Conservation (phyloP, 2,329 filamentous ascomycete genomes). For the Bipolaris cookei region DNA sequence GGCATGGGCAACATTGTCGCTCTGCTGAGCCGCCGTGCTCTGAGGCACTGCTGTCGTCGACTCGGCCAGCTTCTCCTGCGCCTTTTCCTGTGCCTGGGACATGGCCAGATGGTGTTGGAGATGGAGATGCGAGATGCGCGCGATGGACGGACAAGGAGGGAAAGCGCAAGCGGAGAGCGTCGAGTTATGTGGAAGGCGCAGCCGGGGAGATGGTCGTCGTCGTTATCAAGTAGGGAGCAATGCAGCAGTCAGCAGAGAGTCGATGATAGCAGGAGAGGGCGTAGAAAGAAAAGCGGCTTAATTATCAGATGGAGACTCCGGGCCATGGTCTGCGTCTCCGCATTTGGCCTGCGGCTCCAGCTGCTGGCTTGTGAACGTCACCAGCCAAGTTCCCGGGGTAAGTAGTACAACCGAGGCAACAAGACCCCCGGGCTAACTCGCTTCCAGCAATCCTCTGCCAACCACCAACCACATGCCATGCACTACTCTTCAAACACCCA, state of each 20-base stretch:
- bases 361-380: conserved; percentile 45
- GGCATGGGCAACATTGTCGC: conserved; percentile 96
- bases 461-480: conserved; percentile 11
- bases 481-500: background rate
- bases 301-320: conserved; percentile 13
- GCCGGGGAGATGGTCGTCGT: background rate
- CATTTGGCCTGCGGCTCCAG: conserved; percentile 38
- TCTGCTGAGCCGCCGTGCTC: conserved; percentile 76
- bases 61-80: conserved; percentile 45
- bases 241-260: conserved; percentile 4
- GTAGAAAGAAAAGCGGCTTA: conserved; percentile 10
- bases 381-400: conserved; percentile 32
- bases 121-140: background rate
- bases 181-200: conserved; percentile 2
- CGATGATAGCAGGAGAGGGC: conserved; percentile 1
- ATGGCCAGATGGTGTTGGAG: conserved; percentile 19
- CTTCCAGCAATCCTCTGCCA: conserved; percentile 12
- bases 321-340: conserved; percentile 17
- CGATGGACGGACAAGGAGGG: conserved; percentile 9
- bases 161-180: conserved; percentile 6
- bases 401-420: conserved; percentile 38
- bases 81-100: conserved; percentile 40
- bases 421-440: conserved; percentile 26
- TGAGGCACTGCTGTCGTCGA: conserved; percentile 50
- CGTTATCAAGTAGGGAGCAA: background rate